Base-by-base conservation (phyloP, 768 basidiomycete species). In the Naganishia friedmannii region DNA sequence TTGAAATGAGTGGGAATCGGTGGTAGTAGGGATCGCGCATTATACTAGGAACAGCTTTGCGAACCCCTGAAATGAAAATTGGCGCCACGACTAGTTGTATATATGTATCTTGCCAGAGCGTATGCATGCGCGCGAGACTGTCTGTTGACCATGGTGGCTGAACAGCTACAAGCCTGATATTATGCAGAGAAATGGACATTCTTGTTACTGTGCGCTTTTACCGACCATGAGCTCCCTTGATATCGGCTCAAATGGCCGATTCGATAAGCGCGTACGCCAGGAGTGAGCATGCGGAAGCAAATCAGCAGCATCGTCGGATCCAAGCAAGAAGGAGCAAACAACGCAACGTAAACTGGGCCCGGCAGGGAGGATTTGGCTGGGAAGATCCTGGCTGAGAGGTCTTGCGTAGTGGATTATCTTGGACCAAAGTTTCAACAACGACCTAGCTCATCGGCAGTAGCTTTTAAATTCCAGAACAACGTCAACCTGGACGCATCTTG, bases 301-400 rank as follows among this genome's bases (percentile, higher is more conserved):
- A 63, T 4, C 10, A 46, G 48, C 48, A 51, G 39, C 37, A 19
- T 63, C 39, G 23, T 23, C 42, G 60, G 60, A 63, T 63, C 42
- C 60, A 63, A 51, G n/a, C 42, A 58, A 39, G 57, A 58, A 58
- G 57, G 57, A 58, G 57, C 57, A 58, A 42, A 42, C 42, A 42
- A 42, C 42, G 39, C 60, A 63, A 63, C 39, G 39, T 63, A 42
- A 45, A 45, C 39, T 17, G 39, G 34, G 7, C 15, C 2, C 3
- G 48, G 21, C 48, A 4, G 48, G 48, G 7, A 51, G 48, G 48
- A 51, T 51, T 51, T 51, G 48, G 60, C 39, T 37, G 3, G 32
- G 54, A 53, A 17, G 60, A 63, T 45, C 37, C 26, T 63, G 60
- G 60, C 60, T 63, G 42, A 46, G 60, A 26, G 17, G 12, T 46